Evolutionary conservation across 2,329 filamentous ascomycete species (phyloP), one percentile per base, ranked within the genome.

Genomic region (Coniochaeta sp.): DNA sequence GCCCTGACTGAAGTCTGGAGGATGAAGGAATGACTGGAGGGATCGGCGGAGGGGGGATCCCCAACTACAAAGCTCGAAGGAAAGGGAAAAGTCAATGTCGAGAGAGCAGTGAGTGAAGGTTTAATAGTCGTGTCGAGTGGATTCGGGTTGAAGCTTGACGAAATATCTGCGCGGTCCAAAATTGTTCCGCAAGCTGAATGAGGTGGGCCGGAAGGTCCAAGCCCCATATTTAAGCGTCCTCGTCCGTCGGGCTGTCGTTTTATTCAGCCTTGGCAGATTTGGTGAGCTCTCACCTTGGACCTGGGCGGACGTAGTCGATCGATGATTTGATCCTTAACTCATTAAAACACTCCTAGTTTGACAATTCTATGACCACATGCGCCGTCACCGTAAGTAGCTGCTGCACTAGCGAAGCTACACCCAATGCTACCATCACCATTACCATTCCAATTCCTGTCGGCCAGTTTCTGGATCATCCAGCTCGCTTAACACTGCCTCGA

Each of bases 401-500:
- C 35, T 24, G 10, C 18, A 40, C 4, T 40, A 40, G 18, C 35
- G 12, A 26, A 26, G n/a, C n/a, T n/a, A n/a, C n/a, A n/a, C n/a
- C n/a, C n/a, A n/a, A n/a, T n/a, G n/a, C n/a, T n/a, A n/a, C n/a
- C n/a, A n/a, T 3, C n/a, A 24, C 42, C 10, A n/a, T 51, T 48
- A 51, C 53, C 56, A 57, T 27, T 57, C 53, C 53, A 52, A 30
- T 7, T 18, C 35, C 12, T 27, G 12, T 13, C 38, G 22, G 1
- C 48, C 38, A 32, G n/a, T 10, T 46, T 16, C 24, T 49, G 26
- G 28, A 31, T 51, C 60, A 8, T 66, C 62, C 24, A 75, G 58
- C 55, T 58, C 55, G 54, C 57, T 59, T 8, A 74, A 50, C 24
- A 69, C 63, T 10, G 66, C 66, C 55, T 65, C 66, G 9, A 66